Evolutionary conservation across 495 filamentous ascomycete genomes (phyloP), one percentile per base, ranked within the genome.

Genomic region (Poronia punctata): DNA sequence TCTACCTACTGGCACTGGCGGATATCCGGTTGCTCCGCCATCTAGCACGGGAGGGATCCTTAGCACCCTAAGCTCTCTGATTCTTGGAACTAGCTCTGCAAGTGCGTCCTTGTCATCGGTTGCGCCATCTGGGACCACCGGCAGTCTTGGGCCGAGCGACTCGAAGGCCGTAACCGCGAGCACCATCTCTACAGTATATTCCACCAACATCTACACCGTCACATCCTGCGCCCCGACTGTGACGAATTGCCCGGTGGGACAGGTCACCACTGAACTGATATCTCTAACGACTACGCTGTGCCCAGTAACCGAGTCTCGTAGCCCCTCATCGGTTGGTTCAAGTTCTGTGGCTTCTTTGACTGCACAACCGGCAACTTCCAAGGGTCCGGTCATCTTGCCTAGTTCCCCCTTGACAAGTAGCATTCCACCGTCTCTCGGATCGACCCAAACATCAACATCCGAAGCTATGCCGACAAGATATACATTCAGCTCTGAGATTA

Each of bases 121-220:
- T 9, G 39, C 35, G 37, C 49, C 49, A 3, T 35, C 45, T 27
- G 40, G 36, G 4, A 45, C 35, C 14, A 12, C 24, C 33, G 12
- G 9, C 7, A 39, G 35, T 4, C 43, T 44, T 38, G 22, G 16
- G 19, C 43, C 38, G 4, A 19, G 24, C 22, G n/a, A 8, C n/a
- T n/a, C n/a, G n/a, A n/a, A n/a, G n/a, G n/a, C n/a, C n/a, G n/a
- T n/a, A 15, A 18, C 7, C 10, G 14, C 22, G 2, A 35, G 18
- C 15, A 74, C 71, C 42, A 73, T 70, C 22, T 80, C 75, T 10
- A 81, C 78, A 24, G 59, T 80, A 22, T 79, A 69, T 56, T 57
- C 66, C 11, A 82, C 79, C 9, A 70, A 63, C 36, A 63, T 68
- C 52, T 60, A 72, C 37, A 80, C 79, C 3, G 60, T 79, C 53